These are phyloP conservation scores for Linnemannia hyalina DNA, from an alignment of 192 early-diverging fungal genomes.

Conservation along the genomic window DNA sequence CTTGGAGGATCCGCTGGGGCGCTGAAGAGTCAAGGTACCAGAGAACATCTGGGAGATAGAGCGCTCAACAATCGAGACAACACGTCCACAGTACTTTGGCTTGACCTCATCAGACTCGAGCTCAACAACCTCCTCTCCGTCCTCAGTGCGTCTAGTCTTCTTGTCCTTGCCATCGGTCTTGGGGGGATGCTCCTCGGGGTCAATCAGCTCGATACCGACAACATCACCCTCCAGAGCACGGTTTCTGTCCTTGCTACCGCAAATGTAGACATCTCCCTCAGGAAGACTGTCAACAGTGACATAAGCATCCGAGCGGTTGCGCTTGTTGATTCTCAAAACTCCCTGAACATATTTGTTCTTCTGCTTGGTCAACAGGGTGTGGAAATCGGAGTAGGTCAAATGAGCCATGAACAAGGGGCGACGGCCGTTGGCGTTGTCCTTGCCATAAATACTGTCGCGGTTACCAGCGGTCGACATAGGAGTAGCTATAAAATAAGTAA, in stretches of 20 bases:
- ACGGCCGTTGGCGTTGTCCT: constrained; percentile 64
- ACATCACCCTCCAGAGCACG: constrained; percentile 88
- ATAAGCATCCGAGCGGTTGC: constrained; percentile 89
- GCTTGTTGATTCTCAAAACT: constrained; percentile 87
- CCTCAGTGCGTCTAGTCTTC: constrained; percentile 61
- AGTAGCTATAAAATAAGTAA: constrained; percentile 41
- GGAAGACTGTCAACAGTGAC: constrained; percentile 78
- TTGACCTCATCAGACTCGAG: constrained; percentile 66
- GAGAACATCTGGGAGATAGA: constrained; percentile 72
- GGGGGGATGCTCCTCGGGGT: constrained; percentile 73
- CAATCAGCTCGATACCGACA: constrained; percentile 81
- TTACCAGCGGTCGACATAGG: constrained; percentile 56
- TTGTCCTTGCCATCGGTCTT: constrained; percentile 70
- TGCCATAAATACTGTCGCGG: constrained; percentile 59
- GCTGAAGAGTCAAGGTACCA: constrained; percentile 54
- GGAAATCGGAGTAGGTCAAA: constrained; percentile 67
- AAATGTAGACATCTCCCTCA: constrained; percentile 84
- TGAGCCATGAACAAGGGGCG: constrained; percentile 69
- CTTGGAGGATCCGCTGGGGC: constrained; percentile 42
- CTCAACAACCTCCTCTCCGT: constrained; percentile 60
- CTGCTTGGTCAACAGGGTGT: constrained; percentile 60
- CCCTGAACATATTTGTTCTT: constrained; percentile 75
- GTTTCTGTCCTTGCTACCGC: constrained; percentile 81
- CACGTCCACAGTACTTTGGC: constrained; percentile 69
- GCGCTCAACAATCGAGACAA: constrained; percentile 70